Evolutionary conservation across 331 rosid species (phyloP).

Genomic region (Telfairia occidentalis): DNA sequence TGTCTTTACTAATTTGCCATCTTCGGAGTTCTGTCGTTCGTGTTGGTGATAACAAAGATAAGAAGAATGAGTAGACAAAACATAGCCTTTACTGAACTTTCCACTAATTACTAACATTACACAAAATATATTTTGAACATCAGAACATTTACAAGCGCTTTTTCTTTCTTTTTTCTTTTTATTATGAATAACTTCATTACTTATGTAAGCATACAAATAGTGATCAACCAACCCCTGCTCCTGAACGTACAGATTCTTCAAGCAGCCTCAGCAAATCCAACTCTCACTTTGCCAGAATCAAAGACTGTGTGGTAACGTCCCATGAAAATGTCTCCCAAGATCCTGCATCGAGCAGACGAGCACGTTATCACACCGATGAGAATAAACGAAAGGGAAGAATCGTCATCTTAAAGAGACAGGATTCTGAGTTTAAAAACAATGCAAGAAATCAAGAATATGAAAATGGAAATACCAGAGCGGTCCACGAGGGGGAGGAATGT

Average conservation of each 20-base stretch:
- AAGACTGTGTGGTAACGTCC: conserved; percentile 84
- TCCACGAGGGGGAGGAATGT: conserved; percentile 87
- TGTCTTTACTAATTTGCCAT: neutral
- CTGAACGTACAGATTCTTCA: conserved; percentile 14
- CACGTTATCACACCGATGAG: neutral
- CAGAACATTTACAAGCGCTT: neutral
- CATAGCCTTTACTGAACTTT: neutral
- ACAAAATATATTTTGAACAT: neutral
- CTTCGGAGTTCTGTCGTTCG: neutral
- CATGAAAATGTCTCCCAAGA: conserved; percentile 88
- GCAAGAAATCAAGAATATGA: neutral
- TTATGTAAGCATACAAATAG: neutral
- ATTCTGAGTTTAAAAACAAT: neutral
- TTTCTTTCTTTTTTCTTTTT: neutral
- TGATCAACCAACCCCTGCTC: neutral
- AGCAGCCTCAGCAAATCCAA: conserved; percentile 86
- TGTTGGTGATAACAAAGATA: neutral
- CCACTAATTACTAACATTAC: neutral
- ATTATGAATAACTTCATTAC: neutral
- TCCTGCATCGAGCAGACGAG: conserved; percentile 41
- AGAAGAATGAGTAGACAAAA: neutral
- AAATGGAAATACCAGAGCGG: conserved; percentile 60
- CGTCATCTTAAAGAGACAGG: neutral
- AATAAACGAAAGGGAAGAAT: conserved; percentile 17
- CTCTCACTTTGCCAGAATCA: conserved; percentile 61